Conservation (phyloP, 2,329 filamentous ascomycete genomes). For the Sporothrix inflata region DNA sequence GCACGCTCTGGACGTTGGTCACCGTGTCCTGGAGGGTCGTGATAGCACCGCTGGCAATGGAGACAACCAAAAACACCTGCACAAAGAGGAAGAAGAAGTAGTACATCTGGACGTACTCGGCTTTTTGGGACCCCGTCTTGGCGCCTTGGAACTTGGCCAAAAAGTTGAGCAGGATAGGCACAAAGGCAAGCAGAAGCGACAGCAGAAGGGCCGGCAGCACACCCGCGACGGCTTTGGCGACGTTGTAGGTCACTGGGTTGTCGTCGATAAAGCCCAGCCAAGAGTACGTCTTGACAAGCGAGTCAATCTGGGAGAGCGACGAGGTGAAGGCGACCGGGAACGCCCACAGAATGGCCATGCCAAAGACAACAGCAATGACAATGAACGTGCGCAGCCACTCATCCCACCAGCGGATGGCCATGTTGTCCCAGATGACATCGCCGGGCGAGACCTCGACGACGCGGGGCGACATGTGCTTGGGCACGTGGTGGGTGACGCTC, state of each 20-base stretch:
- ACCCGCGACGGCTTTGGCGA: conserved; percentile 73
- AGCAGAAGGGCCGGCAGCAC: conserved; percentile 80
- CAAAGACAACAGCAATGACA: conserved; percentile 67
- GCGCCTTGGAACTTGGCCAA: conserved; percentile 75
- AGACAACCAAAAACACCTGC: conserved; percentile 91
- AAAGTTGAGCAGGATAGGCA: conserved; percentile 77
- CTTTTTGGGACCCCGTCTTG: conserved; percentile 77
- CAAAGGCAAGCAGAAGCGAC: conserved; percentile 74
- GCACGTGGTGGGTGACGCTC: conserved; percentile 84
- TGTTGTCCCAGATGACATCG: conserved; percentile 96
- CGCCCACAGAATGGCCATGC: conserved; percentile 86
- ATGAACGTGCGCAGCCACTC: conserved; percentile 72
- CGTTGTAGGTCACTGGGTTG: conserved; percentile 62
- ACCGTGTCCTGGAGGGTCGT: conserved; percentile 61
- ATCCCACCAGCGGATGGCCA: conserved; percentile 95
- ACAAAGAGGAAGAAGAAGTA: conserved; percentile 96
- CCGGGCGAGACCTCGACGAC: conserved; percentile 91
- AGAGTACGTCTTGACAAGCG: conserved; percentile 62
- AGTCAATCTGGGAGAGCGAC: conserved; percentile 74
- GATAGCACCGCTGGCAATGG: conserved; percentile 73
- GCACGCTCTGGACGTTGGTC: conserved; percentile 65
- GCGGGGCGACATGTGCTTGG: conserved; percentile 89
- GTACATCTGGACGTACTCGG: conserved; percentile 85
- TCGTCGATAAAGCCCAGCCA: conserved; percentile 73
- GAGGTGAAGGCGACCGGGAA: conserved; percentile 89